Base-by-base conservation (phyloP, 2,329 filamentous ascomycete genomes). In the Hypoxylon sp. region DNA sequence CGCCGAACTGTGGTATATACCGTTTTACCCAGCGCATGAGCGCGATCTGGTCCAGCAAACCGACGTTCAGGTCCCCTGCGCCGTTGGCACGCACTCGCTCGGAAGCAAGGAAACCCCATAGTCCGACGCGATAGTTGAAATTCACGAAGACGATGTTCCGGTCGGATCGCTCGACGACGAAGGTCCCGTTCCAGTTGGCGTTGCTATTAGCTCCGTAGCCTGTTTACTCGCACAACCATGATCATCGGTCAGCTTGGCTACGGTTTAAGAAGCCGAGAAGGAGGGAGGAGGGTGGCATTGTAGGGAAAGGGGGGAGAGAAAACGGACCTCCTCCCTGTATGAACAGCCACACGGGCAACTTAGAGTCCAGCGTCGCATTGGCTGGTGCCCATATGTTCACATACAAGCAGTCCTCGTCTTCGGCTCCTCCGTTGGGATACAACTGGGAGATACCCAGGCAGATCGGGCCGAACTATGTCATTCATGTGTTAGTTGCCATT, bases 111-210 rank as follows among this genome's bases (percentile, higher is more conserved):
- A 91, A 92, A 0, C 89, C 90, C 71, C 86, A 86, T 0, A 87
- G 79, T 0, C 88, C 88, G 5, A 91, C 86, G 5, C 89, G 84
- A 73, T 90, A 90, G 77, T 89, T 88, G 75, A 90, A 89, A 72
- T 86, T 86, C 52, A 90, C 86, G 59, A 87, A 82, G 13, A 90
- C 78, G 51, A 90, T 79, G 66, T 80, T 81, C 25, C 79, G 71
- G 13, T 76, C 79, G 0, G 85, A 86, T 68, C 75, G 75, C 28
- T 80, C 74, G 23, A 87, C 79, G 2, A 86, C 79, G 23, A 80
- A 77, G 0, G 82, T 80, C 32, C 84, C 85, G 73, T 87, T 85
- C 75, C 81, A 85, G 74, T 86, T 84, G 13, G 80, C 79, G 64
- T 87, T 88, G n/a, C 80, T 77, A 61, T 85, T 83, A 14, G 69